A percentile compares a stretch with the other conserved stretches of the same genome.
phyloP scores from a whole-genome alignment of 2,329 filamentous ascomycete species.

The Capronia americana region DNA sequence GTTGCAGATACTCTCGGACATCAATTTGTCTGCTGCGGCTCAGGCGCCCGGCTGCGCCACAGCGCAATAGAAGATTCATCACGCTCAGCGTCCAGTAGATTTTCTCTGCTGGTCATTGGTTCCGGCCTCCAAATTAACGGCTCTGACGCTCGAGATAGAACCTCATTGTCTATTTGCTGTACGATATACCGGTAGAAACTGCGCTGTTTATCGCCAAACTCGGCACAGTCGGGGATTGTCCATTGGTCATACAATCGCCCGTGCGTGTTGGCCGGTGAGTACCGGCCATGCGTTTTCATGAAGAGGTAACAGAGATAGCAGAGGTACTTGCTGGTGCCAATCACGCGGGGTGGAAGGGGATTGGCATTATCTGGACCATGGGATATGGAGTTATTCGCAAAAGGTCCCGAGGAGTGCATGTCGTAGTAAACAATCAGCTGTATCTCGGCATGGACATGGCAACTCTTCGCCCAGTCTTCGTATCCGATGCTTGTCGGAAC shows the following conservation, averaged over 20 bases:
- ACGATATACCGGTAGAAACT: neutral
- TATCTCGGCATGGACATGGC: constrained; percentile 39
- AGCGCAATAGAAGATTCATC: constrained; percentile 5
- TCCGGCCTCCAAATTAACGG: constrained; percentile 13
- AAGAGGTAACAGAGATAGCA: constrained; percentile 41
- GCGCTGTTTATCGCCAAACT: constrained; percentile 10
- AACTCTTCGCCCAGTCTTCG: constrained; percentile 19
- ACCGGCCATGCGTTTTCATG: constrained; percentile 32
- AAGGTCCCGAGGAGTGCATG: neutral
- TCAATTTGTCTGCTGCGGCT: neutral
- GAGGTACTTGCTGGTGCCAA: constrained; percentile 38
- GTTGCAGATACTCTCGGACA: neutral
- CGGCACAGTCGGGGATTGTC: constrained; percentile 35
- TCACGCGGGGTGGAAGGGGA: constrained; percentile 24
- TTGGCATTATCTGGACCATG: neutral
- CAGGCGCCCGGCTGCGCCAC: neutral
- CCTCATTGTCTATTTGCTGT: constrained; percentile 9
- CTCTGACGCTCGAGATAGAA: neutral
- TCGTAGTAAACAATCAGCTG: constrained; percentile 38
- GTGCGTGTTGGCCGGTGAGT: constrained; percentile 34
- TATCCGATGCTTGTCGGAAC: constrained; percentile 13
- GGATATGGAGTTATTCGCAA: neutral
- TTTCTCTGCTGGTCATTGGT: constrained; percentile 22
- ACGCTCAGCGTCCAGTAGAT: constrained; percentile 3
- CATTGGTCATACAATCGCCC: constrained; percentile 40